These are phyloP conservation scores for Mycena indigotica DNA, from an alignment of 768 basidiomycete species.

Conservation along the genomic window DNA sequence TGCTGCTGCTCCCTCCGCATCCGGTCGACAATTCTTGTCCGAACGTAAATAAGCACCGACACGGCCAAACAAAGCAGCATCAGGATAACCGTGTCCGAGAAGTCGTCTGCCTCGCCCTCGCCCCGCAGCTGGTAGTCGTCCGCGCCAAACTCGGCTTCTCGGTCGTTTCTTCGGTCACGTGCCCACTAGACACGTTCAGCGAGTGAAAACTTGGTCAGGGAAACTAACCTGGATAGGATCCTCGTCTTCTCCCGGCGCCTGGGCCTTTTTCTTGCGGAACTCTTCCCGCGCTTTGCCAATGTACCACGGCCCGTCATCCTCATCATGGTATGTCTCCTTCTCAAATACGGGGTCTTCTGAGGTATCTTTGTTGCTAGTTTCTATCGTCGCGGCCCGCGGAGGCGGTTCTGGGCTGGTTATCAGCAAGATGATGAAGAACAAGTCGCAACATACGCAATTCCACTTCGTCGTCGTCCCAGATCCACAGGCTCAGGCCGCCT, in stretches of 20 bases:
- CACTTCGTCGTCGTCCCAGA: constrained; percentile 49
- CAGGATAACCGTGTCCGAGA: constrained; percentile 78
- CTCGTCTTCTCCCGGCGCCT: constrained; percentile 55
- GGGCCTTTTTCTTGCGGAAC: constrained; percentile 58
- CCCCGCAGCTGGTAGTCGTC: constrained; percentile 84
- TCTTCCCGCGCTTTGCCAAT: constrained; percentile 82
- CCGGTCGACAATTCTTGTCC: constrained; percentile 75
- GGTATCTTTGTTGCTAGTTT: constrained; percentile 33
- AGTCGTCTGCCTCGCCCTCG: constrained; percentile 69
- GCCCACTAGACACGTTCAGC: constrained; percentile 61
- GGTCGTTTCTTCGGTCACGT: constrained; percentile 69
- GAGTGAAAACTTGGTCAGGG: not conserved
- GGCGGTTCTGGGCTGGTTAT: constrained; percentile 1
- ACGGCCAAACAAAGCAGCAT: constrained; percentile 73
- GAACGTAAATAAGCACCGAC: constrained; percentile 74
- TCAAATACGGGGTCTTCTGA: constrained; percentile 33
- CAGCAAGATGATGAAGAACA: constrained; percentile 10
- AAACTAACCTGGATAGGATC: constrained; percentile 68
- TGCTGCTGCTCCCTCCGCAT: constrained; percentile 65
- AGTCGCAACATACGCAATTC: constrained; percentile 34
- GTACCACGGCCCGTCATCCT: constrained; percentile 78
- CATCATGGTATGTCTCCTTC: constrained; percentile 42
- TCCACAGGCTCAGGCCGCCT: constrained; percentile 70
- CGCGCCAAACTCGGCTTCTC: constrained; percentile 73
- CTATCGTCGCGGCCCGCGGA: constrained; percentile 38